A percentile compares a stretch with the other conserved stretches of the same genome.
Conservation (phyloP, 1,284 basidiomycete species). For the Trametes hirsuta region DNA sequence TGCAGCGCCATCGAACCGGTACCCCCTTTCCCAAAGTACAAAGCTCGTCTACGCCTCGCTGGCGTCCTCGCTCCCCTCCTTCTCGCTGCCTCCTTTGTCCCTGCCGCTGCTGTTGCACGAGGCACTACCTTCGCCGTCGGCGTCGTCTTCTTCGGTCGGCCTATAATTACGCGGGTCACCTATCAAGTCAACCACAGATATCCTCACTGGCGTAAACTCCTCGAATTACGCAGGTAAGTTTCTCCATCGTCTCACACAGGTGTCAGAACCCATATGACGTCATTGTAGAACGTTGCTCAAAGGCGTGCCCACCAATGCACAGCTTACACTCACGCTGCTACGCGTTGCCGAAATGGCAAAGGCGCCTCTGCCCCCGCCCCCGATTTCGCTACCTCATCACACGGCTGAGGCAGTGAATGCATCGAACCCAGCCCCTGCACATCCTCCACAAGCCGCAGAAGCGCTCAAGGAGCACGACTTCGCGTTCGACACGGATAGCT, state of each 20-base stretch:
- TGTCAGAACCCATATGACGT: neutral
- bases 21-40: conserved; percentile 38
- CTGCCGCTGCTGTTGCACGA: conserved; percentile 45
- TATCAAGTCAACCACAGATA: conserved; percentile 44
- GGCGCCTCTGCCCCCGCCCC: conserved; percentile 48
- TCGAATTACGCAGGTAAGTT: conserved; percentile 48
- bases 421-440: conserved; percentile 7
- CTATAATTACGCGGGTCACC: conserved; percentile 43
- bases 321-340: conserved; percentile 54
- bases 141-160: conserved; percentile 54
- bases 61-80: conserved; percentile 35
- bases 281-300: conserved; percentile 45
- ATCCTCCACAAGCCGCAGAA: conserved; percentile 20
- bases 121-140: conserved; percentile 47
- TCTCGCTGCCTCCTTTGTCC: conserved; percentile 44
- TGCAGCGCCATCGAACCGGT: conserved; percentile 40
- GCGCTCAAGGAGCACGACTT: conserved; percentile 25
- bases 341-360: conserved; percentile 49
- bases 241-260: neutral
- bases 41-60: conserved; percentile 35
- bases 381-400: conserved; percentile 24
- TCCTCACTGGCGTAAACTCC: conserved; percentile 49
- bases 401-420: conserved; percentile 14
- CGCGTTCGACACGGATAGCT: conserved; percentile 29
- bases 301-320: conserved; percentile 59